Base-by-base conservation (phyloP, 164 flowering plant genomes). In the Piper betle region DNA sequence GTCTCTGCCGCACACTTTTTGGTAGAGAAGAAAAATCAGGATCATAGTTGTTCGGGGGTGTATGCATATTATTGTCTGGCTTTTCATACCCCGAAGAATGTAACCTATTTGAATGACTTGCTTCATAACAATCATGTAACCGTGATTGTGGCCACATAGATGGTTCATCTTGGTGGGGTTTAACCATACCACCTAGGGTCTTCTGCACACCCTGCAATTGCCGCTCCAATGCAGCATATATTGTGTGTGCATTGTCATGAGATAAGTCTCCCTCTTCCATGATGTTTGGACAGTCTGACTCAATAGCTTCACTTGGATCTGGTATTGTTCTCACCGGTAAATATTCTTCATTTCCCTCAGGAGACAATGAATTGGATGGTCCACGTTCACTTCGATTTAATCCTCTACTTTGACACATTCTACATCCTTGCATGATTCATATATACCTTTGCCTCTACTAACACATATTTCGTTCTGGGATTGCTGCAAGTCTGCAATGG, bases 391-490 rank as follows among this genome's bases (percentile, higher is more conserved):
- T 54, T 46, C 15, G 72, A 6, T 50, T 71, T 6, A 72, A 52
- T 7, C 79, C 63, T 84, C 80, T 39, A 63, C 59, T 69, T 83
- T 87, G 61, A 87, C 68, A 63, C 84, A 82, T 56, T 70, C 74
- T 67, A 84, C 92, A 53, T 91, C 91, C 75, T 82, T 85, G 79
- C 88, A 82, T 16, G 53, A 61, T 46, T 71, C 87, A 57, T 84
- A 85, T 39, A 65, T 39, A 64, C 66, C 15, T 9, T 46, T 46
- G 46, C 75, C 50, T 25, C 50, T 13, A 13, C 42, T 4, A 7
- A 48, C 39, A 10, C 50, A 53, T 18, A 39, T 7, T 10, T 62
- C n/a, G 39, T 46, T 19, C 52, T 52, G 15, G 8, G 20, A 15
- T 46, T 62, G 65, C 37, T 54, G 50, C 15, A 46, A 46, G 50